Evolutionary conservation across 2,329 filamentous ascomycete species (phyloP).

Genomic region (Fusarium transvaalense): DNA sequence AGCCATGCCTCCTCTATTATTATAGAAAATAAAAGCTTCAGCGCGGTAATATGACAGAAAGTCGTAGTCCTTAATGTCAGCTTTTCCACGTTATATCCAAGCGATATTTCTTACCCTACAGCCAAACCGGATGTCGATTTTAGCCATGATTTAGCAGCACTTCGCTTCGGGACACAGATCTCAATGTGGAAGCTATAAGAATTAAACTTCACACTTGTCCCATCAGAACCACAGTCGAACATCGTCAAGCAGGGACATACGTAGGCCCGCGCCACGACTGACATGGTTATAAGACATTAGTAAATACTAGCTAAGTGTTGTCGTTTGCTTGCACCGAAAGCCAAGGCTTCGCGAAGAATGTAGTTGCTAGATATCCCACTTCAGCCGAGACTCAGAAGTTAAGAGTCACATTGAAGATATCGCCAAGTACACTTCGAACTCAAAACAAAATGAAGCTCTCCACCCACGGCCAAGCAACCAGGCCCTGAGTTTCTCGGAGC

Average conservation of each 20-base stretch:
- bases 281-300: constrained; percentile 6
- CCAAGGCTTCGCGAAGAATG: background rate
- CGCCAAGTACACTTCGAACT: constrained; percentile 15
- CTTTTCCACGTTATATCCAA: background rate
- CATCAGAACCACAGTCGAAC: background rate
- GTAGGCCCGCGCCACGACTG: constrained; percentile 12
- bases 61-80: background rate
- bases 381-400: background rate
- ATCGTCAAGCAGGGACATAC: background rate
- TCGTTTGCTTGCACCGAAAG: background rate
- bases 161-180: constrained; percentile 1
- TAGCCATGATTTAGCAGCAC: background rate
- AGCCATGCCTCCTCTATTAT: background rate
- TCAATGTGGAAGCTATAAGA: constrained; percentile 9
- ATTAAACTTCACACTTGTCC: constrained; percentile 19
- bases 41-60: background rate
- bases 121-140: background rate
- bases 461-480: constrained; percentile 6
- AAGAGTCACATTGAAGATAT: constrained; percentile 4
- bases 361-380: background rate
- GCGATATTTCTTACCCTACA: constrained; percentile 15
- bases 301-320: constrained; percentile 7
- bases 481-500: background rate
- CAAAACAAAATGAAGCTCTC: constrained; percentile 20
- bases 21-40: background rate